Percentiles rank a stretch among this genome's conserved stretches.
Conservation (phyloP, 2,329 filamentous ascomycete genomes). For the Orbilia oligospora region DNA sequence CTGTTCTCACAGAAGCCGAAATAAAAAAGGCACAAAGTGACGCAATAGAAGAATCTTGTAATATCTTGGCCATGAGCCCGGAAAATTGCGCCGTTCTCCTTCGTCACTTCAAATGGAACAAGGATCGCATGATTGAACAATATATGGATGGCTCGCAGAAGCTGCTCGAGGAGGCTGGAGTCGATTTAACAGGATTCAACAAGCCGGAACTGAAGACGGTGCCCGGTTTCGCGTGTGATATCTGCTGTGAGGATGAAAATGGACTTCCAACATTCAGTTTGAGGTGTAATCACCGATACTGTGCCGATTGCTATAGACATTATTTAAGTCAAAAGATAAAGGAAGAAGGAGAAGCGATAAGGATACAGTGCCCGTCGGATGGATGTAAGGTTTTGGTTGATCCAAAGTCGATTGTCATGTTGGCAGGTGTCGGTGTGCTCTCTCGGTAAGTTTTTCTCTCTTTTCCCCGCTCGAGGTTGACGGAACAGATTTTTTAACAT, state of each 20-base stretch:
- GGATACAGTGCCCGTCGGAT: slow-evolving; percentile 92
- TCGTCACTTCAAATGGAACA: slow-evolving; percentile 93
- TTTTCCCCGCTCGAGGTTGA: background rate
- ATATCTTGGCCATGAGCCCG: slow-evolving; percentile 87
- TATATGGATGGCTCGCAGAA: slow-evolving; percentile 92
- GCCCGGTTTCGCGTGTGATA: slow-evolving; percentile 88
- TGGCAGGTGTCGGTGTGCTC: slow-evolving; percentile 67
- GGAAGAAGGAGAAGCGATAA: slow-evolving; percentile 93
- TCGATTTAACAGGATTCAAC: slow-evolving; percentile 76
- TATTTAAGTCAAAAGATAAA: slow-evolving; percentile 94
- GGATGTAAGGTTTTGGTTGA: slow-evolving; percentile 92
- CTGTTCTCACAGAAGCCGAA: slow-evolving; percentile 82
- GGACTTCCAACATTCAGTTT: slow-evolving; percentile 88
- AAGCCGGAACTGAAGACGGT: slow-evolving; percentile 77
- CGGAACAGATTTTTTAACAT: slow-evolving; percentile 1
- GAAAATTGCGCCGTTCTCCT: slow-evolving; percentile 93
- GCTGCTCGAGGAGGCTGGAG: slow-evolving; percentile 85
- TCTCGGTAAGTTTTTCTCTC: slow-evolving; percentile 39
- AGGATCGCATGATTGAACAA: slow-evolving; percentile 91
- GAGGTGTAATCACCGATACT: slow-evolving; percentile 95
- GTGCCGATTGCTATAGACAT: slow-evolving; percentile 89
- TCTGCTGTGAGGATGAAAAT: slow-evolving; percentile 91
- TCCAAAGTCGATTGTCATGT: slow-evolving; percentile 84
- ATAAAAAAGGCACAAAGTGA: slow-evolving; percentile 88
- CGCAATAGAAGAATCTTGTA: slow-evolving; percentile 90